Percentiles rank a stretch among this genome's conserved stretches.
phyloP scores from a whole-genome alignment of 1,284 basidiomycete genomes.

The Apiotrichum akiyoshidainum region DNA sequence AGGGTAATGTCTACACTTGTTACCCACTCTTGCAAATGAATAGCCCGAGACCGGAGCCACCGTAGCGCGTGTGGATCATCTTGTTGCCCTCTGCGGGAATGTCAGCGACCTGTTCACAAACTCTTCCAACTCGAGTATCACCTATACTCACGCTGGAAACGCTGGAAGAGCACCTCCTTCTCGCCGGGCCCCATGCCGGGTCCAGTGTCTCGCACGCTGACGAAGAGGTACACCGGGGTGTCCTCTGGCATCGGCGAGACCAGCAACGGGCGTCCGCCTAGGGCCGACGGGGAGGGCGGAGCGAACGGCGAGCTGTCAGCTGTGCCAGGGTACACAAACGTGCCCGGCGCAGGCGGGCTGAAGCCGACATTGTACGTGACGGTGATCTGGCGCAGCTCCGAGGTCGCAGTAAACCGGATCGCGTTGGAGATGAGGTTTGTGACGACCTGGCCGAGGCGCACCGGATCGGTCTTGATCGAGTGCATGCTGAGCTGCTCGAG shows the following conservation, averaged over 20 bases:
- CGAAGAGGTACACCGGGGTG: slow-evolving; percentile 23
- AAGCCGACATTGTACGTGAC: slow-evolving; percentile 29
- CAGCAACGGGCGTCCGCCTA: too few species aligned
- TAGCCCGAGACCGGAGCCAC: slow-evolving; percentile 38
- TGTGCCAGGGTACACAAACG: slow-evolving; percentile 17
- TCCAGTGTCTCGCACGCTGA: slow-evolving; percentile 34
- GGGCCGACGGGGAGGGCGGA: not conserved
- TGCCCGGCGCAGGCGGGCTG: slow-evolving; percentile 21
- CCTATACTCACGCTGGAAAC: slow-evolving; percentile 16
- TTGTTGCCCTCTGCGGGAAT: slow-evolving; percentile 24
- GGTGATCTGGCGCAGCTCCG: slow-evolving; percentile 24
- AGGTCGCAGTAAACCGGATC: slow-evolving; percentile 28
- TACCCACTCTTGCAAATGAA: slow-evolving; percentile 34
- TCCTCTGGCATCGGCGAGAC: slow-evolving; percentile 13
- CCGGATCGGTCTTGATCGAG: slow-evolving; percentile 32
- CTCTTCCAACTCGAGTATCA: too few species aligned
- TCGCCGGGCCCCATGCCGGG: slow-evolving; percentile 32
- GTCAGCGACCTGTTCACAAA: not conserved
- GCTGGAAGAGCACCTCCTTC: slow-evolving; percentile 28
- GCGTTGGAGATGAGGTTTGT: slow-evolving; percentile 34
- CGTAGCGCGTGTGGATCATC: slow-evolving; percentile 34
- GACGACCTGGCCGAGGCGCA: slow-evolving; percentile 37
- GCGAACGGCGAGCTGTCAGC: not conserved
- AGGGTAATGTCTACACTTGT: too few species aligned
- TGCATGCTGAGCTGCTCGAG: slow-evolving; percentile 11